Percentiles rank a stretch among this genome's conserved stretches.
These are phyloP conservation scores for Cicer yamashitae DNA, from an alignment of 306 rosid genomes.

Conservation along the genomic window DNA sequence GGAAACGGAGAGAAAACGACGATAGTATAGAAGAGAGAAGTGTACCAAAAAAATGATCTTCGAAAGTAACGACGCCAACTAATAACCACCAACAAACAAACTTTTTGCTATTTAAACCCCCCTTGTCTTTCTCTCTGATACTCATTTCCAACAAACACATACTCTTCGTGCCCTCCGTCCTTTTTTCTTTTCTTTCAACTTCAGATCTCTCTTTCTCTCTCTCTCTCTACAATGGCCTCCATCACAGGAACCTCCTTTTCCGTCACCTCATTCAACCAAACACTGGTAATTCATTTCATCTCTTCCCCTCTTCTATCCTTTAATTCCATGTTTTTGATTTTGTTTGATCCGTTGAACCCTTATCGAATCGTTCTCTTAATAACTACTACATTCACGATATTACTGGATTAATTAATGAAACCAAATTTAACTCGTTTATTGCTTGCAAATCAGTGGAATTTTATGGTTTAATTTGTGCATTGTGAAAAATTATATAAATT, in stretches of 20 bases:
- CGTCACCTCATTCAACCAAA: conserved; percentile 45
- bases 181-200: conserved; percentile 30
- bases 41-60: conserved; percentile 16
- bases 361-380: neutral
- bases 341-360: neutral
- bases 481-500: neutral
- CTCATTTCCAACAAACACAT: conserved; percentile 32
- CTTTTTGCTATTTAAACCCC: conserved; percentile 35
- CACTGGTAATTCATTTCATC: conserved; percentile 45
- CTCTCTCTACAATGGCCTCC: conserved; percentile 56
- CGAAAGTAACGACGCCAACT: conserved; percentile 57
- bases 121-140: neutral
- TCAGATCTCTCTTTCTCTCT: conserved; percentile 49
- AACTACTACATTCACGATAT: neutral
- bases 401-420: neutral
- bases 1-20: neutral
- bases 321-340: neutral
- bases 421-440: no score
- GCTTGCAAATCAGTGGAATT: no score
- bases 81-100: conserved; percentile 44
- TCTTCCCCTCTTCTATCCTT: neutral
- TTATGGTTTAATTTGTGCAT: neutral
- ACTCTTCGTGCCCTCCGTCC: conserved; percentile 56
- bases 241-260: conserved; percentile 47
- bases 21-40: neutral